These are phyloP conservation scores for Cystofilobasidium ferigula DNA, from an alignment of 768 basidiomycete species.

Conservation along the genomic window DNA sequence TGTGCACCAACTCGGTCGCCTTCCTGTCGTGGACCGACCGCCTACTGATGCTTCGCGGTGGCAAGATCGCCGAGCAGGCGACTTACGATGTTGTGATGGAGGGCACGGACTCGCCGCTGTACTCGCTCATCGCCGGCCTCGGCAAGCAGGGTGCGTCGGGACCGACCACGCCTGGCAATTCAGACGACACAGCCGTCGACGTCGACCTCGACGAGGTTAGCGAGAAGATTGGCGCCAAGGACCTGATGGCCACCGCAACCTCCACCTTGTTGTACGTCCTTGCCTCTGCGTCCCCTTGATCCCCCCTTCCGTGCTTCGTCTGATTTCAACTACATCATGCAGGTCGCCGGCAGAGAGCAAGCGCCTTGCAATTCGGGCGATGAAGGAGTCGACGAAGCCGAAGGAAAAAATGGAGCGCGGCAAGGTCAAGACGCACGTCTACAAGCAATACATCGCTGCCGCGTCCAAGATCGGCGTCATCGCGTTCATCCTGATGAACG, in stretches of 20 bases:
- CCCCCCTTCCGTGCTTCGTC: not conserved
- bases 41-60: conserved; percentile 62
- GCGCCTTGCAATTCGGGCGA: conserved; percentile 36
- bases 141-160: conserved; percentile 35
- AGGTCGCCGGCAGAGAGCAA: conserved; percentile 36
- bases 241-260: not conserved
- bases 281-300: not conserved
- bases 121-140: conserved; percentile 51
- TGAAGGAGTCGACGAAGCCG: conserved; percentile 37
- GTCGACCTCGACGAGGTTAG: conserved; percentile 23
- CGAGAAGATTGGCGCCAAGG: conserved; percentile 25
- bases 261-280: conserved; percentile 3
- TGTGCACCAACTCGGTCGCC: conserved; percentile 80
- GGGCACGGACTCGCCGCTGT: conserved; percentile 55
- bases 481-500: conserved; percentile 44
- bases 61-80: conserved; percentile 68
- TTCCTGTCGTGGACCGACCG: conserved; percentile 68
- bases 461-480: conserved; percentile 63
- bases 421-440: conserved; percentile 64
- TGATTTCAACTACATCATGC: not conserved
- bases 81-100: conserved; percentile 49
- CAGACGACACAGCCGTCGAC: conserved; percentile 30
- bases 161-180: conserved; percentile 19
- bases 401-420: conserved; percentile 63
- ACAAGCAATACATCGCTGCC: conserved; percentile 63